Evolutionary conservation across 805 yeast species (phyloP).

Genomic region (Pachysolen tannophilus): DNA sequence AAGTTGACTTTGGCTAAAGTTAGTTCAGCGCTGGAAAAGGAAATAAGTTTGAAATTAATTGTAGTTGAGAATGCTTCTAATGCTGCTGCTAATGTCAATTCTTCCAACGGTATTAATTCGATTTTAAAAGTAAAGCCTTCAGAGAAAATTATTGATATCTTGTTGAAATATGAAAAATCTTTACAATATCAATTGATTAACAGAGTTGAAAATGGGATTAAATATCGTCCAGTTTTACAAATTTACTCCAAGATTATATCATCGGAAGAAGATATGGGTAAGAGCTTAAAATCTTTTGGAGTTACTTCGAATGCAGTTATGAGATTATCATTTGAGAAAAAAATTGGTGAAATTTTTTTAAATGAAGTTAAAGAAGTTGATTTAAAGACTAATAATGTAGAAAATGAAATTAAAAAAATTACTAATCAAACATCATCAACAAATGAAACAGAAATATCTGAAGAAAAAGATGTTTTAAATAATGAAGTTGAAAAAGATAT

Average conservation of each 20-base stretch:
- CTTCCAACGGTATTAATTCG: too few species aligned
- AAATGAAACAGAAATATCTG: too few species aligned
- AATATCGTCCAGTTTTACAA: slow-evolving; percentile 16
- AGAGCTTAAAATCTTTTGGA: slow-evolving; percentile 17
- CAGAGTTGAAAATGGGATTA: slow-evolving; percentile 5
- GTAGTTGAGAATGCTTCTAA: slow-evolving; percentile 14
- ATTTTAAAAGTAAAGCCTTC: slow-evolving; percentile 11
- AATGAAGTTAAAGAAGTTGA: too few species aligned
- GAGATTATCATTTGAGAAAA: too few species aligned
- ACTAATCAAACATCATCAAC: too few species aligned
- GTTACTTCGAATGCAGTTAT: slow-evolving; percentile 20
- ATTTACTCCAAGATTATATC: slow-evolving; percentile 16
- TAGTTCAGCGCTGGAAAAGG: background rate
- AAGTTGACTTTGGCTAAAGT: slow-evolving; percentile 23
- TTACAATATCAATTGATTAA: slow-evolving; percentile 8
- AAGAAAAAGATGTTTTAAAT: too few species aligned
- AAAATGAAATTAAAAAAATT: too few species aligned
- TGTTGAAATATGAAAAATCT: slow-evolving; percentile 12
- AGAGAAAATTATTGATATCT: slow-evolving; percentile 10
- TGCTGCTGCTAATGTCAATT: background rate
- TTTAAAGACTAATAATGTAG: too few species aligned
- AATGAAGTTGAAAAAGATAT: too few species aligned
- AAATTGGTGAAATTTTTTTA: too few species aligned
- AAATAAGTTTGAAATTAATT: slow-evolving; percentile 17
- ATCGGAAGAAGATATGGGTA: slow-evolving; percentile 13